Conservation (phyloP, 2,329 filamentous ascomycete genomes). For the Ophiobolus disseminans region DNA sequence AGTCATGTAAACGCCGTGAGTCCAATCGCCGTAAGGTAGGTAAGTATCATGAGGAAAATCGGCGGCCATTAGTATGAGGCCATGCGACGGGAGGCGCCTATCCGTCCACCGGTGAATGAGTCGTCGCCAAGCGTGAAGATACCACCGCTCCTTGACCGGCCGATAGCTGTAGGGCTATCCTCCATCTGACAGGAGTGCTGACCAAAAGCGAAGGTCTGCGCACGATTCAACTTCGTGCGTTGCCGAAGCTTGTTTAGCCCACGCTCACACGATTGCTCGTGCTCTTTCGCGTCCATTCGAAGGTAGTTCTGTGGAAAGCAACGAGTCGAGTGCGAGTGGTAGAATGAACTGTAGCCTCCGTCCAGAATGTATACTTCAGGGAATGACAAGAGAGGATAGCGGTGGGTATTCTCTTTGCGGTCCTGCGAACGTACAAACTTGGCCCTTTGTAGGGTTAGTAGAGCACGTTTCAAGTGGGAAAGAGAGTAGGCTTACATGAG, state of each 20-base stretch:
- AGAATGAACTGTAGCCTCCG: conserved; percentile 95
- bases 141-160: conserved; percentile 42
- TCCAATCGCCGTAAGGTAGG: conserved; percentile 44
- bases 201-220: conserved; percentile 95
- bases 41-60: conserved; percentile 43
- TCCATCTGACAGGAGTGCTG: conserved; percentile 68
- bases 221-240: conserved; percentile 82
- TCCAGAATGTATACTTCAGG: conserved; percentile 97
- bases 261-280: conserved; percentile 90
- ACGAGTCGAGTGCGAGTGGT: conserved; percentile 74
- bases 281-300: conserved; percentile 92
- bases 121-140: conserved; percentile 42
- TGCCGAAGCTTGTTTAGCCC: conserved; percentile 93
- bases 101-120: conserved; percentile 38
- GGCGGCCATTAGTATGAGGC: conserved; percentile 47
- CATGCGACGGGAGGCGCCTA: conserved; percentile 46
- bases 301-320: conserved; percentile 97
- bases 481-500: conserved; percentile 68
- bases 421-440: conserved; percentile 91
- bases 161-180: conserved; percentile 64
- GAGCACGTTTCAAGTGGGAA: neutral
- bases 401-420: conserved; percentile 81
- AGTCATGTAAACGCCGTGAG: conserved; percentile 47
- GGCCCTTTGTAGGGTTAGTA: conserved; percentile 59
- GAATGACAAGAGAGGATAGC: conserved; percentile 89